Base-by-base conservation (phyloP, 805 yeast species). In the Sporopachydermia quercuum region DNA sequence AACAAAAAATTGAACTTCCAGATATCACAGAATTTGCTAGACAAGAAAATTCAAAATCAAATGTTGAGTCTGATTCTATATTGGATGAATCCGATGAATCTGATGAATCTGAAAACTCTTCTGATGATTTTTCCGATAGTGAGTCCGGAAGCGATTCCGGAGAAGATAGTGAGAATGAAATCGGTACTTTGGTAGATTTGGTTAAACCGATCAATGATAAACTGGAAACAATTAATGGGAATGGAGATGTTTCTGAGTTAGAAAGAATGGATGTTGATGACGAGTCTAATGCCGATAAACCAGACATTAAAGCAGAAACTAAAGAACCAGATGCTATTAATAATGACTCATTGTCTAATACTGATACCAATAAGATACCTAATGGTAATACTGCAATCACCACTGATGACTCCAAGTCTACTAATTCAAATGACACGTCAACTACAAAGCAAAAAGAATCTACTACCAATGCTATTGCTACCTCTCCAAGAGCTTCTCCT, bases 1-100 rank as follows among this genome's bases (percentile, higher is more conserved):
- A 43, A 6, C 60, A 56, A n/a, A 51, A 52, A 5, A 66, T 61
- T 14, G 66, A 62, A 34, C n/a, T 23, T 8, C 30, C 30, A 8
- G 30, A 23, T 23, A 23, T 23, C n/a, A 23, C 30, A n/a, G 16
- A 39, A 36, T 35, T 15, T 18, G 19, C 37, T 34, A 19, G 23
- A 15, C 36, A 11, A 34, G 65, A 57, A 34, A 58, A 61, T 4
- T 53, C 53, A 3, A 56, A 60, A 27, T 46, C 42, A 11, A 52
- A 57, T 34, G 58, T 52, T 15, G 51, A 47, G 2, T 45, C 42
- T 5, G 51, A 45, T 15, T 34, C 39, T 4, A 49, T 44, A 23
- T 45, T 38, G 18, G 47, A 39, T 14, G 44, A 43, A 16, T 42
- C 37, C 16, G 49, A 42, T 4, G 44, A 38, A 8, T 15, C 33